A percentile compares a stretch with the other conserved stretches of the same genome.
Evolutionary conservation across 2,329 filamentous ascomycete genomes (phyloP).

Genomic region (Xylariaceae sp.): DNA sequence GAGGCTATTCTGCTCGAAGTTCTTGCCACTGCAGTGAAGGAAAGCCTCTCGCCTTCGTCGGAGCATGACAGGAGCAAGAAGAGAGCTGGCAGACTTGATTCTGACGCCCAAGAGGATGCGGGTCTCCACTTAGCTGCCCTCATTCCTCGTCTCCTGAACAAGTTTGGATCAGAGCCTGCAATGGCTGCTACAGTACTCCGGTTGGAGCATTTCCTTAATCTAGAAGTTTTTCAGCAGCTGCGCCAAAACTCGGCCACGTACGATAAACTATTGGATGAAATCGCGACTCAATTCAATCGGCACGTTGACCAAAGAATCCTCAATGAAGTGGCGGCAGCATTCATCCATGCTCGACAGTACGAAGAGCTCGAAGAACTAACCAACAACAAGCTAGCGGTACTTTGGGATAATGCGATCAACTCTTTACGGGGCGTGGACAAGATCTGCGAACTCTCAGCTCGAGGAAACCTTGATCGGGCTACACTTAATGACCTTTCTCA

Average conservation of each 20-base stretch:
- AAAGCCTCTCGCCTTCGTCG: slow-evolving; percentile 66
- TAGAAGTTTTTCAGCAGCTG: slow-evolving; percentile 85
- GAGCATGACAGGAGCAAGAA: slow-evolving; percentile 66
- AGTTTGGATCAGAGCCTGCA: slow-evolving; percentile 87
- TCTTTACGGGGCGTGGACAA: slow-evolving; percentile 72
- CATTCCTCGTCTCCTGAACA: slow-evolving; percentile 86
- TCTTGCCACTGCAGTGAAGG: slow-evolving; percentile 78
- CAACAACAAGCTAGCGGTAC: slow-evolving; percentile 73
- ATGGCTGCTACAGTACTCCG: slow-evolving; percentile 85
- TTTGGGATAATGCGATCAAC: slow-evolving; percentile 85
- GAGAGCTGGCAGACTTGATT: slow-evolving; percentile 61
- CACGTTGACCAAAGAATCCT: slow-evolving; percentile 87
- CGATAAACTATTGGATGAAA: slow-evolving; percentile 80
- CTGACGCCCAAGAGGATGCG: slow-evolving; percentile 75
- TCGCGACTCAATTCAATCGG: slow-evolving; percentile 91
- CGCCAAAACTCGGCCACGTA: slow-evolving; percentile 84
- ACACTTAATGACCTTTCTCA: slow-evolving; percentile 72
- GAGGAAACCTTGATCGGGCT: slow-evolving; percentile 68
- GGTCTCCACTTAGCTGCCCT: slow-evolving; percentile 75
- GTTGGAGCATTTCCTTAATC: slow-evolving; percentile 81
- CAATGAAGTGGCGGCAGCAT: slow-evolving; percentile 77
- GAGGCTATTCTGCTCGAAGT: slow-evolving; percentile 87
- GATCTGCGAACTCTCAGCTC: slow-evolving; percentile 70
- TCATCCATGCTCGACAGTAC: slow-evolving; percentile 82
- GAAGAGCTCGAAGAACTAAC: slow-evolving; percentile 88